Evolutionary conservation across 2,329 filamentous ascomycete species (phyloP).

Genomic region (Fusarium pseudoanthophilum): DNA sequence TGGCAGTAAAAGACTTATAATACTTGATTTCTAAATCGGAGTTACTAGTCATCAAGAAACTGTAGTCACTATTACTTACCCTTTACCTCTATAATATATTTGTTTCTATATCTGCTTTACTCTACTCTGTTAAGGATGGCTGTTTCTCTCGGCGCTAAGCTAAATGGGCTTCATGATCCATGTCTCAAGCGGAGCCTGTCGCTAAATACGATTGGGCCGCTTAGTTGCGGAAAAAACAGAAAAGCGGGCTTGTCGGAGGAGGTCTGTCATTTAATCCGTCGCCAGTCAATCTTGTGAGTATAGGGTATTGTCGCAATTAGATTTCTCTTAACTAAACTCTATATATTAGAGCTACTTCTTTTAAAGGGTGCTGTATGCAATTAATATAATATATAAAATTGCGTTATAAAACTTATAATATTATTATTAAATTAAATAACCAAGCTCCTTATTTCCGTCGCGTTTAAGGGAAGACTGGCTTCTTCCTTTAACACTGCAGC

Average conservation of each 20-base stretch:
- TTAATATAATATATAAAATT: neutral
- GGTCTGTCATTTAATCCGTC: neutral
- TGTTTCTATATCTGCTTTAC: neutral
- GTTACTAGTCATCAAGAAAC: accelerated
- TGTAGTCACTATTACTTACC: neutral
- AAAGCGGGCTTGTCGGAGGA: neutral
- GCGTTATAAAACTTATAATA: neutral
- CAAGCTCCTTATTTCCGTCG: no score
- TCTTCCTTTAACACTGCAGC: no score
- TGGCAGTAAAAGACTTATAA: accelerated
- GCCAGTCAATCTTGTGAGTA: neutral
- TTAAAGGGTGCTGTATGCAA: neutral
- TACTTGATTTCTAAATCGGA: neutral
- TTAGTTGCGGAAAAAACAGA: accelerated
- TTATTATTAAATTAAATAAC: no score
- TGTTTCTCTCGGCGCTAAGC: neutral
- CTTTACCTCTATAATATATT: neutral
- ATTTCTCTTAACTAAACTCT: neutral
- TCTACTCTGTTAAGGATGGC: no score
- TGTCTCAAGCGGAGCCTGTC: accelerated
- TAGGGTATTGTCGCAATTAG: neutral
- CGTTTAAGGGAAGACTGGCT: neutral
- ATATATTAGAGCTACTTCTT: neutral
- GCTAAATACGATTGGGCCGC: neutral
- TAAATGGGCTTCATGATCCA: accelerated